A percentile compares a stretch with the other conserved stretches of the same genome.
These are phyloP conservation scores for Phoma sp. DNA, from an alignment of 2,329 filamentous ascomycete genomes.

Conservation along the genomic window DNA sequence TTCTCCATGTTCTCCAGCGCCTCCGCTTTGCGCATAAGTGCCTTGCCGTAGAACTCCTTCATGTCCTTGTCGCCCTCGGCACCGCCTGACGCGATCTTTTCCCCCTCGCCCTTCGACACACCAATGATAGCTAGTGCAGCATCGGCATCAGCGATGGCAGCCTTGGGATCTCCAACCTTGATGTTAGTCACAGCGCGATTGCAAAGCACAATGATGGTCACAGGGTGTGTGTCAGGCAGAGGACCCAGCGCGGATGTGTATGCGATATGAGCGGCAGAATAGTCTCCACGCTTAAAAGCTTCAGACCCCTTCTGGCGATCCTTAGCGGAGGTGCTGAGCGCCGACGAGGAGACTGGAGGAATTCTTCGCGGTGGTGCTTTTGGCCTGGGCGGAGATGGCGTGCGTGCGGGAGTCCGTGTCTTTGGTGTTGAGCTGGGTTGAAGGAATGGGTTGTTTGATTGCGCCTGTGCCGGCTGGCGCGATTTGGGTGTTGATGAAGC, in stretches of 20 bases:
- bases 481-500: slow-evolving; percentile 28
- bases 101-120: slow-evolving; percentile 75
- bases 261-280: slow-evolving; percentile 79
- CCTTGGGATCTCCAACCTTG: slow-evolving; percentile 90
- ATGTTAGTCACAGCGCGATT: slow-evolving; percentile 90
- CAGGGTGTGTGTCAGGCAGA: slow-evolving; percentile 78
- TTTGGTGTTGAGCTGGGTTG: slow-evolving; percentile 36
- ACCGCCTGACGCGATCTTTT: slow-evolving; percentile 73
- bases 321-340: slow-evolving; percentile 75
- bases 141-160: slow-evolving; percentile 84
- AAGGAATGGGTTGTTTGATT: slow-evolving; percentile 50
- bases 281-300: slow-evolving; percentile 94
- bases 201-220: slow-evolving; percentile 86
- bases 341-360: slow-evolving; percentile 71
- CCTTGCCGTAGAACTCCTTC: slow-evolving; percentile 92
- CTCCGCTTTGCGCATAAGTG: slow-evolving; percentile 91
- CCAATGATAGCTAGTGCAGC: slow-evolving; percentile 81
- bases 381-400: slow-evolving; percentile 51
- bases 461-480: slow-evolving; percentile 42
- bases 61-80: slow-evolving; percentile 74
- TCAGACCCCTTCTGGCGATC: slow-evolving; percentile 81
- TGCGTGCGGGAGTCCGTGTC: slow-evolving; percentile 45
- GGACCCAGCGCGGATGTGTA: slow-evolving; percentile 79
- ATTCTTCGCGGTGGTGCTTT: slow-evolving; percentile 63
- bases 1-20: slow-evolving; percentile 94